Evolutionary conservation across 257 asterid genomes (phyloP).

Genomic region (Solanum sparsipilum): DNA sequence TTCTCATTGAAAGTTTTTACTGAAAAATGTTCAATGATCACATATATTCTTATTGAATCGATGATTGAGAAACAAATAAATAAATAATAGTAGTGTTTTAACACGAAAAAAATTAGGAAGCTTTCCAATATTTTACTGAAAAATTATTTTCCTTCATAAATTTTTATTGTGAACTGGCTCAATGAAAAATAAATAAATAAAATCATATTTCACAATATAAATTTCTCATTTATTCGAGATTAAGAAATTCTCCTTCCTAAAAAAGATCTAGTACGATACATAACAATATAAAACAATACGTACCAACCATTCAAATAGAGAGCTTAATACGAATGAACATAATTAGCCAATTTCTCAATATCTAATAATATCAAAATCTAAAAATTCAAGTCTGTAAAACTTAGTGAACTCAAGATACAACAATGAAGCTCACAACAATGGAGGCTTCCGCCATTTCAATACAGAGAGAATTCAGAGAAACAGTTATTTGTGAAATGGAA

Average conservation of each 20-base stretch:
- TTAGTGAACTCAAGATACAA: too few species aligned
- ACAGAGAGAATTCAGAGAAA: too few species aligned
- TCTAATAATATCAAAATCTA: background rate
- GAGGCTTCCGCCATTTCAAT: too few species aligned
- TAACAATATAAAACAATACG: background rate
- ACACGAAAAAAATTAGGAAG: background rate
- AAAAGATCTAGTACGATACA: background rate
- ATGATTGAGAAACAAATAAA: background rate
- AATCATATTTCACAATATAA: too few species aligned
- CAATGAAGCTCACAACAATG: too few species aligned
- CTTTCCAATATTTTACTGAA: too few species aligned
- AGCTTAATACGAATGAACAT: background rate
- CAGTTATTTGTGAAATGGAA: too few species aligned
- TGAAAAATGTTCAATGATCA: background rate
- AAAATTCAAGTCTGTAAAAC: background rate
- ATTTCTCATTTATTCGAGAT: too few species aligned
- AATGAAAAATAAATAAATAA: too few species aligned
- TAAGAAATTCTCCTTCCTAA: too few species aligned
- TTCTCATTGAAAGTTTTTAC: too few species aligned
- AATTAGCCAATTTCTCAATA: background rate
- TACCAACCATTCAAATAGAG: background rate
- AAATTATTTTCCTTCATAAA: background rate
- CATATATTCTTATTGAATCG: background rate
- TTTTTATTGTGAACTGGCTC: too few species aligned
- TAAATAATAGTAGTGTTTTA: background rate